Base-by-base conservation (phyloP, 108 stramenopile species). In the Heterococcus sp. region DNA sequence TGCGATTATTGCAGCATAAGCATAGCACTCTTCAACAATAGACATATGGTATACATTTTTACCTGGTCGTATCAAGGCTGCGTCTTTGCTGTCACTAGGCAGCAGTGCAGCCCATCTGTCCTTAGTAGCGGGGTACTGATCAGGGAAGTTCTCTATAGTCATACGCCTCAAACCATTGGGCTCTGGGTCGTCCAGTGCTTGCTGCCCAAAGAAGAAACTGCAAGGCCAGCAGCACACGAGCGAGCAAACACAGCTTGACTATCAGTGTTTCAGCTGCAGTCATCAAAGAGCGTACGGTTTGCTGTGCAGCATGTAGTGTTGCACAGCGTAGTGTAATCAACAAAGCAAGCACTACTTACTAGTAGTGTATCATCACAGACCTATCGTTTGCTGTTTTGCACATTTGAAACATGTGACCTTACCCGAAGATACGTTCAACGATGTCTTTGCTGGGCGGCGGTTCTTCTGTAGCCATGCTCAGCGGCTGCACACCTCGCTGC, bases 101-200 rank as follows among this genome's bases (percentile, higher is more conserved):
- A 81, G 37, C 58, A 73, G 79, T 1, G 72, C 72, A 35, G 74
- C 46, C 14, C 46, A 58, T 21, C 46, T 58, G 46, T 58, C 46
- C 46, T 67, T 67, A 32, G 66, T 67, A 30, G 84, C 84, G 2
- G 84, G 80, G 66, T 82, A 84, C 34, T 84, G 84, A 68, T 84
- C 84, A 4, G 84, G 84, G 74, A 82, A 81, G 26, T 36, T 82
- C 65, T 84, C 72, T 2, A 80, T 58, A 0, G 78, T 81, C 73
- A 84, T 84, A 32, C 83, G 83, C 73, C n/a, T 27, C 33, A 84
- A 58, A 2, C 64, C 83, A 35, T 2, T 3, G 32, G 83, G 83
- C 33, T 31, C 83, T 4, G 80, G 79, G 14, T 84, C 76, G 33
- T 35, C 32, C 46, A 58, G 46, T 21, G 46, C 46, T 58, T 81